Conservation (phyloP, 192 early-diverging fungal species). For the Backusella mclennaniae region DNA sequence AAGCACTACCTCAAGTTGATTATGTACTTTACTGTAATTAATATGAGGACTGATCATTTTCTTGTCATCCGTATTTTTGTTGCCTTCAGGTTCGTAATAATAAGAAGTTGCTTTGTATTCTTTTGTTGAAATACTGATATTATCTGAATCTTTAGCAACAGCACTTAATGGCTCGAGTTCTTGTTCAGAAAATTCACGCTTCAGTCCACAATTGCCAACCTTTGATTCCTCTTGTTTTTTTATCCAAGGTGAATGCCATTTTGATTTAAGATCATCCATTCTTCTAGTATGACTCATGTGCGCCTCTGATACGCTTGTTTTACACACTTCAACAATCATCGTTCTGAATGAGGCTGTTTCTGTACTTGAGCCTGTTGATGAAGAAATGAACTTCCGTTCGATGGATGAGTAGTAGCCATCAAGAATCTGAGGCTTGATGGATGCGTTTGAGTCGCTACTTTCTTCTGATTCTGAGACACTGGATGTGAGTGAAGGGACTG, state of each 20-base stretch:
- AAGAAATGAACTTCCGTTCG: slow-evolving; percentile 27
- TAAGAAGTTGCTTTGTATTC: slow-evolving; percentile 6
- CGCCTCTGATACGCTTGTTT: slow-evolving; percentile 10
- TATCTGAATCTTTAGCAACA: not conserved
- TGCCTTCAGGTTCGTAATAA: not conserved
- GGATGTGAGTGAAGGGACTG: not conserved
- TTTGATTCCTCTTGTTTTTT: slow-evolving; percentile 7
- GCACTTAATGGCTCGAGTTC: not conserved
- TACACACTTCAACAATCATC: slow-evolving; percentile 20
- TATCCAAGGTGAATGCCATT: not conserved
- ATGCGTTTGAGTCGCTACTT: not conserved
- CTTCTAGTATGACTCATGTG: not conserved
- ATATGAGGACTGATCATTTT: slow-evolving; percentile 46
- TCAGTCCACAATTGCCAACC: not conserved
- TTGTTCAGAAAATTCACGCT: slow-evolving; percentile 5
- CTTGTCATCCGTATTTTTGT: not conserved
- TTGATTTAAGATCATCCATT: not conserved
- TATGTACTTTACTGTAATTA: slow-evolving; percentile 44
- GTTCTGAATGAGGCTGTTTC: slow-evolving; percentile 29
- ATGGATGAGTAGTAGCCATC: slow-evolving; percentile 25
- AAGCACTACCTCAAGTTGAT: not conserved
- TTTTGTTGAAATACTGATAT: not conserved
- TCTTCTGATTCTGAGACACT: not conserved
- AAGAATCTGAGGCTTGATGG: not conserved
- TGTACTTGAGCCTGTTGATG: slow-evolving; percentile 13